Percentiles rank a stretch among this genome's conserved stretches.
Evolutionary conservation across 2,329 filamentous ascomycete species (phyloP).

Genomic region (Periconia sp.): DNA sequence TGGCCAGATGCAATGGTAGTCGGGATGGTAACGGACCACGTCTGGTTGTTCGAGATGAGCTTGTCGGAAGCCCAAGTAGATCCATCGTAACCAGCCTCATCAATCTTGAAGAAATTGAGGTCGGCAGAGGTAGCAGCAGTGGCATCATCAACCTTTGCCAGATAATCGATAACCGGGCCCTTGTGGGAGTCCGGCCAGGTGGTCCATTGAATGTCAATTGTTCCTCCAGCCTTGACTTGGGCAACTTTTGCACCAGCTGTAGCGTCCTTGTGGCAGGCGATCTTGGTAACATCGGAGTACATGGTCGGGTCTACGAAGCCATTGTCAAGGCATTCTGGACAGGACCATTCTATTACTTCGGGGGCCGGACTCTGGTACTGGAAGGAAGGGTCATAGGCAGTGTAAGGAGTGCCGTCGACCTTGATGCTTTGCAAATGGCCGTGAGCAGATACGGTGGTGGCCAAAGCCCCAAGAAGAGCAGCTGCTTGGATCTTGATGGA

Average conservation of each 20-base stretch:
- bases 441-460: constrained; percentile 52
- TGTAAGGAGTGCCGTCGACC: constrained; percentile 54
- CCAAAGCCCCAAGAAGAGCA: constrained; percentile 39
- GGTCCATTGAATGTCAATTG: constrained; percentile 66
- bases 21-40: constrained; percentile 60
- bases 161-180: constrained; percentile 68
- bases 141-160: constrained; percentile 64
- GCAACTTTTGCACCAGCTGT: constrained; percentile 66
- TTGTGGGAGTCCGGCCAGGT: constrained; percentile 70
- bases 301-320: constrained; percentile 58
- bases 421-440: constrained; percentile 52
- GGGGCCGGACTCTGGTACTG: constrained; percentile 43
- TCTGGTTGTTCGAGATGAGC: constrained; percentile 55
- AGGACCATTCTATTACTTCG: constrained; percentile 60
- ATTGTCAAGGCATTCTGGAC: constrained; percentile 55
- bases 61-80: constrained; percentile 63
- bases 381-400: constrained; percentile 49
- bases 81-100: constrained; percentile 59
- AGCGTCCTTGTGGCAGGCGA: constrained; percentile 63
- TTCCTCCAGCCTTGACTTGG: constrained; percentile 60
- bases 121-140: constrained; percentile 58
- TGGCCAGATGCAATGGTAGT: constrained; percentile 59
- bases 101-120: constrained; percentile 70
- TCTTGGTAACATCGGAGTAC: constrained; percentile 56
- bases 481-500: constrained; percentile 33